Percentiles rank a stretch among this genome's conserved stretches.
Evolutionary conservation across 257 asterid genomes (phyloP).

Genomic region (Primulina tabacum): DNA sequence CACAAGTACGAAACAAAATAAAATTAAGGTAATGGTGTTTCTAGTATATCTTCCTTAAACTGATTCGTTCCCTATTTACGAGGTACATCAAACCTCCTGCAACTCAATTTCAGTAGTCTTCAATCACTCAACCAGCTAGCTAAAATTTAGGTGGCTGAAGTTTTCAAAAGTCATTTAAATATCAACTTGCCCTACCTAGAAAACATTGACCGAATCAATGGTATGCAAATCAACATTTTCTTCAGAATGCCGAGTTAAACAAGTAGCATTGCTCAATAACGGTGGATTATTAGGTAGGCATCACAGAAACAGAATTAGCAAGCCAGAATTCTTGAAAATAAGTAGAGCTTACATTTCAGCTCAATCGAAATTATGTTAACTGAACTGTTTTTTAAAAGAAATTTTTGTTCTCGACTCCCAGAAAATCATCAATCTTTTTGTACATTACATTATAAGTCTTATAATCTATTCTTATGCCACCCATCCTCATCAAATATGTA

Average conservation of each 20-base stretch:
- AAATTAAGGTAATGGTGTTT: neutral
- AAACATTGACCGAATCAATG: neutral
- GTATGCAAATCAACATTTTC: neutral
- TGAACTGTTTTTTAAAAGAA: too few relatives aligned
- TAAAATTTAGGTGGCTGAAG: too few relatives aligned
- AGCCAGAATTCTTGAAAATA: neutral
- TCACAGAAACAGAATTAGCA: neutral
- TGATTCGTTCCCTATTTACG: neutral
- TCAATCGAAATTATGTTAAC: too few relatives aligned
- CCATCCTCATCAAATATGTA: neutral
- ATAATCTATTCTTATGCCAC: neutral
- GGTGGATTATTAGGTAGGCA: constrained; percentile 2
- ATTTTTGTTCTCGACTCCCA: neutral
- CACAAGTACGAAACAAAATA: neutral
- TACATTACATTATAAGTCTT: neutral
- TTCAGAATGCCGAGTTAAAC: neutral
- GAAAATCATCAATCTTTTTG: too few relatives aligned
- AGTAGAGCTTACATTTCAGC: neutral
- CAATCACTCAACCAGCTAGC: neutral
- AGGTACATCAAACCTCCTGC: neutral
- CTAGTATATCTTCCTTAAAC: neutral
- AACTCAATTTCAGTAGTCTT: neutral
- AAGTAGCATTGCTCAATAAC: neutral
- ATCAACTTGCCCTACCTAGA: neutral
- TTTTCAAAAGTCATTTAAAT: neutral